These are phyloP conservation scores for Botrytis byssoidea DNA, from an alignment of 2,329 filamentous ascomycete species.

Conservation along the genomic window DNA sequence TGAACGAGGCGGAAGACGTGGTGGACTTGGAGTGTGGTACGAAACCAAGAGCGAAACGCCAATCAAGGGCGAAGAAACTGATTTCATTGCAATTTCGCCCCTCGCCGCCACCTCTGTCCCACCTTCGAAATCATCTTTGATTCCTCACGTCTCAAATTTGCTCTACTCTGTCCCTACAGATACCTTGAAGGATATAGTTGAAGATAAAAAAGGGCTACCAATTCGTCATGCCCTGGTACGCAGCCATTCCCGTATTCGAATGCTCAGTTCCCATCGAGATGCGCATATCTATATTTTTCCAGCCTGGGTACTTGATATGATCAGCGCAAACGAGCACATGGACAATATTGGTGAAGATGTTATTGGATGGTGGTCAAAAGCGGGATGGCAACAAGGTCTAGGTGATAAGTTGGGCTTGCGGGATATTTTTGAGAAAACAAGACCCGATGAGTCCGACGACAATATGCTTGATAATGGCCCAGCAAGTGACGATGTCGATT, in stretches of 20 bases:
- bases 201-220: constrained; percentile 70
- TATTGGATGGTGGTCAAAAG: constrained; percentile 93
- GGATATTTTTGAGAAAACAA: constrained; percentile 57
- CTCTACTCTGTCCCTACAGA: constrained; percentile 88
- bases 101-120: constrained; percentile 57
- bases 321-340: constrained; percentile 74
- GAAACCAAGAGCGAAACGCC: constrained; percentile 74
- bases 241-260: constrained; percentile 71
- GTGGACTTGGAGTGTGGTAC: constrained; percentile 88
- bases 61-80: constrained; percentile 87
- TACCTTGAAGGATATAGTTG: constrained; percentile 78
- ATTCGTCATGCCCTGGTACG: constrained; percentile 74
- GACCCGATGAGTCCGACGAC: constrained; percentile 42
- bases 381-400: constrained; percentile 82
- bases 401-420: constrained; percentile 73
- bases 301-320: constrained; percentile 83
- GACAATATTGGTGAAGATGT: constrained; percentile 91
- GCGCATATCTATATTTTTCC: constrained; percentile 95
- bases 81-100: constrained; percentile 80
- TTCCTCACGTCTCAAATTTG: constrained; percentile 69
- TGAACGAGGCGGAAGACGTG: constrained; percentile 62
- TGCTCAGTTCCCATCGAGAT: constrained; percentile 82
- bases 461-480: constrained; percentile 34
- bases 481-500: constrained; percentile 35
- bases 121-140: constrained; percentile 61